These are phyloP conservation scores for Escovopsis sp. DNA, from an alignment of 2,329 filamentous ascomycete genomes.

Conservation along the genomic window DNA sequence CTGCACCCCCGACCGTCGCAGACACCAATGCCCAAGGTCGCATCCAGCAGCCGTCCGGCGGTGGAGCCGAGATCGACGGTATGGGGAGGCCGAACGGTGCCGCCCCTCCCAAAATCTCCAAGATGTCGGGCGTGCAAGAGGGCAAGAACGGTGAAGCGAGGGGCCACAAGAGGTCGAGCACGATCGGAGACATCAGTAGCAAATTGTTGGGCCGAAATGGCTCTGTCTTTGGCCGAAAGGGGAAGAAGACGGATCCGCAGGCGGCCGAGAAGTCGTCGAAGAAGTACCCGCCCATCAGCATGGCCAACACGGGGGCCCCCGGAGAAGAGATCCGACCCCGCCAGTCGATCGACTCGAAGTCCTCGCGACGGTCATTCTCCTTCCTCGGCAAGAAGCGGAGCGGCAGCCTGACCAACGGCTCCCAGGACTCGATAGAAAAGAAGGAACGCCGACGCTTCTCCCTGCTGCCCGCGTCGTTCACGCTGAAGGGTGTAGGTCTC, in stretches of 20 bases:
- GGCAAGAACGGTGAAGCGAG: conserved; percentile 29
- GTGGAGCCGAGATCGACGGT: conserved; percentile 47
- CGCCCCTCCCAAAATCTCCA: conserved; percentile 42
- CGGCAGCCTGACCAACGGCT: conserved; percentile 42
- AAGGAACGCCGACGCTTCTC: conserved; percentile 52
- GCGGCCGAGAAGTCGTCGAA: conserved; percentile 44
- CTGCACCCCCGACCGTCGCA: conserved; percentile 71
- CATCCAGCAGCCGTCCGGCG: conserved; percentile 56
- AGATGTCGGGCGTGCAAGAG: conserved; percentile 41
- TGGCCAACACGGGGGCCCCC: conserved; percentile 47
- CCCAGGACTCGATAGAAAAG: conserved; percentile 41
- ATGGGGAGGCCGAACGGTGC: conserved; percentile 47
- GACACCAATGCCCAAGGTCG: conserved; percentile 80
- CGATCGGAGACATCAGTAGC: conserved; percentile 67
- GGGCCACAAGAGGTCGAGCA: conserved; percentile 55
- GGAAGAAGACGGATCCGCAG: conserved; percentile 34
- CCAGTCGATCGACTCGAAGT: conserved; percentile 53
- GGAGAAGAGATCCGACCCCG: conserved; percentile 33
- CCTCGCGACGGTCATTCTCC: conserved; percentile 54
- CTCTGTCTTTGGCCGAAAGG: conserved; percentile 58
- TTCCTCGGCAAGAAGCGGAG: conserved; percentile 56
- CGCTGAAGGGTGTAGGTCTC: conserved; percentile 47
- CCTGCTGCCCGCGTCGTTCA: conserved; percentile 48
- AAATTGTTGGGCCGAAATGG: conserved; percentile 74
- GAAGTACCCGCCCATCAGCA: conserved; percentile 80